A percentile compares a stretch with the other conserved stretches of the same genome.
phyloP scores from a whole-genome alignment of 768 basidiomycete species.

The Inosperma sp. region DNA sequence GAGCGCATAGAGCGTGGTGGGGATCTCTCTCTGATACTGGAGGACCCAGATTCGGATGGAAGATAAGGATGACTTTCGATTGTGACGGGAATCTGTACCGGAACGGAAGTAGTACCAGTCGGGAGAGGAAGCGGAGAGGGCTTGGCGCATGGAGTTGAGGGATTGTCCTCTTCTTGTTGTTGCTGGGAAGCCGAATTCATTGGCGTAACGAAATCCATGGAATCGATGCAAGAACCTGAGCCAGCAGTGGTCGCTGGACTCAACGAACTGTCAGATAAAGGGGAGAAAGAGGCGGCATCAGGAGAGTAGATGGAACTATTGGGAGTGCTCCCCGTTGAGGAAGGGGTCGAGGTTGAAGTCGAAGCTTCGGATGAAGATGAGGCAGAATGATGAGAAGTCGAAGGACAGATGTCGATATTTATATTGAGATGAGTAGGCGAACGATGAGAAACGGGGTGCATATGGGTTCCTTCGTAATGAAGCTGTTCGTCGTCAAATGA shows the following conservation, averaged over 20 bases:
- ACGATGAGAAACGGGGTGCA: conserved; percentile 51
- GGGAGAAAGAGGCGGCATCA: background rate
- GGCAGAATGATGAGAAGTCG: conserved; percentile 1
- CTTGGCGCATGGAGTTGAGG: conserved; percentile 3
- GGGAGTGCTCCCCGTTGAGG: conserved; percentile 5
- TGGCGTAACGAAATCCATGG: background rate
- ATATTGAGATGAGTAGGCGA: background rate
- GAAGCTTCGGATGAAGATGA: conserved; percentile 12
- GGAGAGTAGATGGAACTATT: conserved; percentile 8
- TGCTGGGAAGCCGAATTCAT: background rate
- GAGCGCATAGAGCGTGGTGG: conserved; percentile 16
- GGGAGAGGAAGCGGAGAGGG: background rate
- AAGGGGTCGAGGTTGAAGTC: conserved; percentile 7
- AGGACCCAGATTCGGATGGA: no score
- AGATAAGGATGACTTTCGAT: no score
- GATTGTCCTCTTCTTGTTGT: conserved; percentile 3
- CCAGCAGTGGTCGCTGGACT: background rate
- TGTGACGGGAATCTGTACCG: no score
- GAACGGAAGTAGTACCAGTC: no score
- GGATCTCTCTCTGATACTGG: no score
- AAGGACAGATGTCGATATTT: conserved; percentile 1
- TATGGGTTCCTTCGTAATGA: conserved; percentile 38
- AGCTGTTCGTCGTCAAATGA: conserved; percentile 15
- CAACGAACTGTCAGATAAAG: background rate
- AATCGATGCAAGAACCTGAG: no score